Base-by-base conservation (phyloP, 2,329 filamentous ascomycete genomes). In the Blumeriella jaapii region DNA sequence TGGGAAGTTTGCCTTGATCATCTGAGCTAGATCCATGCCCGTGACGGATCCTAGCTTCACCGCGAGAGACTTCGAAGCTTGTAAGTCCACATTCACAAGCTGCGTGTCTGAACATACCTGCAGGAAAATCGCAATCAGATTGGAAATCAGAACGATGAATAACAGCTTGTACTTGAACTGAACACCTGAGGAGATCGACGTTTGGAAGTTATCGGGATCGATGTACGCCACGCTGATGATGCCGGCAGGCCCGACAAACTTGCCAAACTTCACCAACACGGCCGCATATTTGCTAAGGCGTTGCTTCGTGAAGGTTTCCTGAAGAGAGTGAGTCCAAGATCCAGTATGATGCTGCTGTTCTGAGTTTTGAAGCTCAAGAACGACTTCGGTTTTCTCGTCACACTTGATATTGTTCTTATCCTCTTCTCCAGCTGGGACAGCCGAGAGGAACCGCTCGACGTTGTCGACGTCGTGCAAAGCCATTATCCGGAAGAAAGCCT, bases 91-190 rank as follows among this genome's bases (percentile, higher is more conserved):
- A n/a, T n/a, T n/a, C n/a, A n/a, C n/a, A 24, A 24, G 22, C 7
- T 9, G 11, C 11, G 6, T 6, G 7, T n/a, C 7, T 9, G 3
- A 12, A 31, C 36, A 10, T 27, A 42, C 43, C 22, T 48, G 44
- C 28, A 71, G 54, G 49, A 68, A 69, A 24, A 73, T 68, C 39
- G 69, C 68, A 47, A 71, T 66, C 34, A 71, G 50, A 50, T 71
- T 73, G 23, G 67, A 68, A 42, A 71, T 55, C 11, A 71, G 55
- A 24, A 72, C 60, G 42, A 71, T 62, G 55, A 71, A 71, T 2
- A 73, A 58, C 16, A 71, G 56, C 36, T 59, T 62, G 53, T 66
- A 72, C 34, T 60, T 56, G 49, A 64, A 71, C 3, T 60, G 55
- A 11, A 67, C 65, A 32, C 68, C 68, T 20, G 68, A 67, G 16